Conservation (phyloP, 768 basidiomycete genomes). For the Brasilioporus rufonigricans region DNA sequence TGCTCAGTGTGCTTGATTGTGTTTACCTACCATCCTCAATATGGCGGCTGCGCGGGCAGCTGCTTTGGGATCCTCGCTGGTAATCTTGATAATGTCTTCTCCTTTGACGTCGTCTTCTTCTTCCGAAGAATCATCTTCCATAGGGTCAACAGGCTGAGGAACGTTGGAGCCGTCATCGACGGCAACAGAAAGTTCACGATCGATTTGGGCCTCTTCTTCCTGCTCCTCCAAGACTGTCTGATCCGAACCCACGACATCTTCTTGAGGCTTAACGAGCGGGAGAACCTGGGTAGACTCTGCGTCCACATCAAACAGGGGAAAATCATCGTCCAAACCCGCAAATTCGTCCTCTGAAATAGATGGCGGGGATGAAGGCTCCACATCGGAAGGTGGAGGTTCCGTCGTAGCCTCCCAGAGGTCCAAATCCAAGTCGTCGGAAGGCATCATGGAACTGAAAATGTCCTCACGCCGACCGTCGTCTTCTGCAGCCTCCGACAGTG, state of each 20-base stretch:
- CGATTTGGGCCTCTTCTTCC: slow-evolving; percentile 32
- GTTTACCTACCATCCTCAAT: slow-evolving; percentile 69
- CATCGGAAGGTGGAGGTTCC: slow-evolving; percentile 18
- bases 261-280: not conserved
- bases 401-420: slow-evolving; percentile 23
- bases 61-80: slow-evolving; percentile 78
- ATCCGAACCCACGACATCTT: slow-evolving; percentile 10
- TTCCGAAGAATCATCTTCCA: slow-evolving; percentile 20
- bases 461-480: not conserved
- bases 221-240: slow-evolving; percentile 21
- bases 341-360: slow-evolving; percentile 21
- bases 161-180: slow-evolving; percentile 17
- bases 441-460: not conserved
- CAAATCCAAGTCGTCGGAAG: slow-evolving; percentile 2
- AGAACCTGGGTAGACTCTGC: slow-evolving; percentile 16
- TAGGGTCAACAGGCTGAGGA: not conserved
- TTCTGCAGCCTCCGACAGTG: slow-evolving; percentile 10
- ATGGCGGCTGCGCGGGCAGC: slow-evolving; percentile 94
- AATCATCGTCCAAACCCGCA: slow-evolving; percentile 14
- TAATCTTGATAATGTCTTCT: slow-evolving; percentile 71
- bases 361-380: slow-evolving; percentile 6
- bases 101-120: slow-evolving; percentile 35
- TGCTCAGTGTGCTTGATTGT: not conserved
- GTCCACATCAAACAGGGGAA: slow-evolving; percentile 13
- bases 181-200: slow-evolving; percentile 37